Evolutionary conservation across 1,284 basidiomycete genomes (phyloP).

Genomic region (Cryptococcus depauperatus): DNA sequence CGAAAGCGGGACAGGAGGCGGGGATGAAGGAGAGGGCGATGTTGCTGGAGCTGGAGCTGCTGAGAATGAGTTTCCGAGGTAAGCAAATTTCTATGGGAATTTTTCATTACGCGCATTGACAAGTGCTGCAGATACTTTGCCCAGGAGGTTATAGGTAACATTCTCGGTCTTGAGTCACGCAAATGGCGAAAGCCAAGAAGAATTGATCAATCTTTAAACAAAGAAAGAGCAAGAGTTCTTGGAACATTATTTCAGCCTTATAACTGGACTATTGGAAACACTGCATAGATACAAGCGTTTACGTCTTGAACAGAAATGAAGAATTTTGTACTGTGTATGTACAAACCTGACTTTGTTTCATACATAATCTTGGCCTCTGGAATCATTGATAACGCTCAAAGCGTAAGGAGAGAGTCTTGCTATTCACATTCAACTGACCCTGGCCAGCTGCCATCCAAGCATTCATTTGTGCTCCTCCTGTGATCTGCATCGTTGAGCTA

Average conservation of each 20-base stretch:
- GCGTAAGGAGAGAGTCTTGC: too few species aligned
- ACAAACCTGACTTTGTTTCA: too few species aligned
- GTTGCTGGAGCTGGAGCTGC: constrained; percentile 52
- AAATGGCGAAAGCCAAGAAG: constrained; percentile 72
- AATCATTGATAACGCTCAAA: too few species aligned
- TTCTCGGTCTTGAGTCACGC: constrained; percentile 80
- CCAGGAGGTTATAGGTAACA: constrained; percentile 84
- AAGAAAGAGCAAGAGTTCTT: constrained; percentile 55
- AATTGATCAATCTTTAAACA: constrained; percentile 63
- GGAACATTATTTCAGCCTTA: constrained; percentile 44
- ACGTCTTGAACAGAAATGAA: too few species aligned
- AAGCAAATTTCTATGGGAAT: constrained; percentile 30
- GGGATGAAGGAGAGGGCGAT: constrained; percentile 53
- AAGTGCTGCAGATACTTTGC: constrained; percentile 69
- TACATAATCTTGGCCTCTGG: too few species aligned
- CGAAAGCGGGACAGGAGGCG: constrained; percentile 49
- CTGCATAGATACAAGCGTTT: constrained; percentile 5
- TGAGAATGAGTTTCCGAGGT: constrained; percentile 62
- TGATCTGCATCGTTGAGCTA: too few species aligned
- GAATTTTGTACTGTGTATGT: too few species aligned
- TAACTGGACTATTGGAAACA: constrained; percentile 40
- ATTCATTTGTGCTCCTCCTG: too few species aligned
- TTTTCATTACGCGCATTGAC: not conserved
- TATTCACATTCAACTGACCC: too few species aligned
- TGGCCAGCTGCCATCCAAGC: too few species aligned